These are phyloP conservation scores for Kodamaea kaohsiungensis DNA, from an alignment of 805 yeast genomes.

Conservation along the genomic window DNA sequence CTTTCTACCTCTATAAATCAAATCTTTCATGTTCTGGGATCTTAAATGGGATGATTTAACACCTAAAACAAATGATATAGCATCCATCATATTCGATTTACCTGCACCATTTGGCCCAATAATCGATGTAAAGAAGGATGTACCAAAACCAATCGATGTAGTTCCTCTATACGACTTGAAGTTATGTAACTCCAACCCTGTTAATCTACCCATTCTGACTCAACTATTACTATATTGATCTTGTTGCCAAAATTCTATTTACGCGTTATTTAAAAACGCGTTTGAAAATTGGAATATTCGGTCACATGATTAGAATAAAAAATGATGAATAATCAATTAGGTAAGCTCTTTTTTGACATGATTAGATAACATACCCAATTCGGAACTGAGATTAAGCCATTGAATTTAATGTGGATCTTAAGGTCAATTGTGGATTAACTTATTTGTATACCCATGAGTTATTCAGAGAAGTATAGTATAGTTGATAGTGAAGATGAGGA, in stretches of 20 bases:
- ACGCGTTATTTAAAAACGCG: slow-evolving; percentile 3
- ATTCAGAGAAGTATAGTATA: slow-evolving; percentile 1
- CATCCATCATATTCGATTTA: slow-evolving; percentile 96
- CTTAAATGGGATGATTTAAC: slow-evolving; percentile 74
- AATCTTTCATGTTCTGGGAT: slow-evolving; percentile 69
- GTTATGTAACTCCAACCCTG: slow-evolving; percentile 76
- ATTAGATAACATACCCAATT: not conserved
- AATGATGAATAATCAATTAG: too few species aligned
- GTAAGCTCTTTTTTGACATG: too few species aligned
- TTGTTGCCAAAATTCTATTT: not conserved
- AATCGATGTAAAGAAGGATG: slow-evolving; percentile 80
- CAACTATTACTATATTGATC: not conserved
- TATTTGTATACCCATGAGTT: not conserved
- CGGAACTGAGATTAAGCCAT: not conserved
- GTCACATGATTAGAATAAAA: too few species aligned
- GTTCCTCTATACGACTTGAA: slow-evolving; percentile 90
- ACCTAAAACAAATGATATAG: slow-evolving; percentile 92
- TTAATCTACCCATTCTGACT: slow-evolving; percentile 78
- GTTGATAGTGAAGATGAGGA: slow-evolving; percentile 1
- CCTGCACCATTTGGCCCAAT: slow-evolving; percentile 99
- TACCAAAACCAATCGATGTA: slow-evolving; percentile 78
- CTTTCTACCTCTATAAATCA: slow-evolving; percentile 73
- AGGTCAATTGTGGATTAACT: not conserved
- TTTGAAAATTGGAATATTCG: not conserved
- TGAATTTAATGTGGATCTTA: not conserved